phyloP scores from a whole-genome alignment of 106 monocot genomes.

The Dendrobium catenatum region DNA sequence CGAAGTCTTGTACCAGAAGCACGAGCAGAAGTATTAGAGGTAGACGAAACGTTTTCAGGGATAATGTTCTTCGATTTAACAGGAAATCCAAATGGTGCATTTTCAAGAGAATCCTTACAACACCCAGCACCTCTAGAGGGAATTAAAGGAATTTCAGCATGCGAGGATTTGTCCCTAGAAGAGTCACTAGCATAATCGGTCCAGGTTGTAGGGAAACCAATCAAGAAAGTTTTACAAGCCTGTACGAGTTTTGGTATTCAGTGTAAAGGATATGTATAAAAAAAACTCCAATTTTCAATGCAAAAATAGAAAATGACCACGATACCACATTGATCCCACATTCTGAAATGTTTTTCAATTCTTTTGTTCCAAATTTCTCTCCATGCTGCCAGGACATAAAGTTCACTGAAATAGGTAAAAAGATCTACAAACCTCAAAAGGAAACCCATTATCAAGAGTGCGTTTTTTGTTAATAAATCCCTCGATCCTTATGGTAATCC shows the following conservation, averaged over 20 bases:
- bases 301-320: not conserved
- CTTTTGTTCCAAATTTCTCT: not conserved
- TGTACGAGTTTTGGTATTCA: not conserved
- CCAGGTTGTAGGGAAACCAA: constrained; percentile 11
- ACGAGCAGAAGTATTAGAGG: not conserved
- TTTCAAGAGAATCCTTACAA: not conserved
- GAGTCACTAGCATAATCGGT: not conserved
- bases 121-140: not conserved
- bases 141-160: not conserved
- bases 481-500: constrained; percentile 13
- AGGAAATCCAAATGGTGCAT: not conserved
- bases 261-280: not conserved
- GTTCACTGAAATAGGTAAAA: constrained; percentile 3
- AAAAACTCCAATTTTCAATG: not conserved
- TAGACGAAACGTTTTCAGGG: not conserved
- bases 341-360: not conserved
- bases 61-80: not conserved
- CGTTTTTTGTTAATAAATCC: constrained; percentile 9
- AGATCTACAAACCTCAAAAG: not conserved
- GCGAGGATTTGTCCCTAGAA: not conserved
- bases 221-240: constrained; percentile 6
- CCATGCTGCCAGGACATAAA: not conserved
- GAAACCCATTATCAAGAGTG: constrained; percentile 12
- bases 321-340: not conserved
- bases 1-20: not conserved